Base-by-base conservation (phyloP, 2,329 filamentous ascomycete species). In the Aspergillus novofumigatus region DNA sequence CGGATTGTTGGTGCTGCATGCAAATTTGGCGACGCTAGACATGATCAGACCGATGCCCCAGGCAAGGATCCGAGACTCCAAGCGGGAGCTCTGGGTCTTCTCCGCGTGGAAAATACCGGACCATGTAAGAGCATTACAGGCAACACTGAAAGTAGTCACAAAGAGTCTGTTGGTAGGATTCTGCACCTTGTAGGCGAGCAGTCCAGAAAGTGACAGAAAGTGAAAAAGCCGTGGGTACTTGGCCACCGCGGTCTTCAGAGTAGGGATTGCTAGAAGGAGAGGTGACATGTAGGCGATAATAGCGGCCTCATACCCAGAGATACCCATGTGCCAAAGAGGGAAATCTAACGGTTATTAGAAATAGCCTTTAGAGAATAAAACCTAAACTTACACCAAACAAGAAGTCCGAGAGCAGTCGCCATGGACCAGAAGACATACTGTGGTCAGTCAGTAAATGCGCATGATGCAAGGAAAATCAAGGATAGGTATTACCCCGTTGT, bases 271-370 rank as follows among this genome's bases (percentile, higher is more conserved):
- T 47, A 99, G 85, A 21, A 97, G 74, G 42, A 92, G 80, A 0
- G 94, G 94, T 4, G 92, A 90, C 52, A 93, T 75, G 3, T 91
- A 93, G 51, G 83, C 85, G 86, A 97, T 88, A 68, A 99, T 87
- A 63, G 96, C 81, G 47, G 87, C 88, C 76, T 99, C 94, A 70
- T 94, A 99, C 61, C 94, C 94, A 3, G 93, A 97, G 59, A 99
- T 95, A 28, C 94, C 94, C 94, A 99, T 99, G 73, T 97, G 86
- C 94, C 94, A 99, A 10, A 99, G 84, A 14, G 94, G 94, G 72
- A 99, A 99, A 75, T 95, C 89, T 91, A 61, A 29, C 28, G 48
- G 48, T 14, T 7, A 53, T 72, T 53, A 72, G 69, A 53, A 32
- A 11, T 28, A 23, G 17, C 2, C 21, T 7, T 5, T n/a, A 6